Base-by-base conservation (phyloP, 192 early-diverging fungal species). In the Coemansia sp. region DNA sequence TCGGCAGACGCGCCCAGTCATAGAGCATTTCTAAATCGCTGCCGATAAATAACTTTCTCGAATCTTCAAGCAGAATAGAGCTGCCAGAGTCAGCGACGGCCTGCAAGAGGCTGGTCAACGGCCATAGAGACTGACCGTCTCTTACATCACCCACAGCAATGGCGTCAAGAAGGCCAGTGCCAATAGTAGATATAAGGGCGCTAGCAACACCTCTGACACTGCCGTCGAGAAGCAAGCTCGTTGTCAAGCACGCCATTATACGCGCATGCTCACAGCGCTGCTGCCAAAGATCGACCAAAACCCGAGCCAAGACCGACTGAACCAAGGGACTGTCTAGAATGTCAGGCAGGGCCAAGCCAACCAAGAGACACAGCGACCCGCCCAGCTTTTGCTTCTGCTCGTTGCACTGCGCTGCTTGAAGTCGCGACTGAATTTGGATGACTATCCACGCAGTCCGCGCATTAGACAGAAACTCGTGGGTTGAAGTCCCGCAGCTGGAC, bases 361-460 rank as follows among this genome's bases (percentile, higher is more conserved):
- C 6, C 25, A 82, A 58, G 9, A 74, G 57, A 42, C 68, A 67
- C 6, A 76, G 71, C 39, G 79, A 58, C 9, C 61, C 34, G 14
- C 63, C 64, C 36, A 82, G 70, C 5, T 51, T 67, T 58, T 70
- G 67, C 15, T 68, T 68, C 23, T 66, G 44, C 31, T 77, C 75
- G 53, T 65, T 59, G 5, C 38, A 59, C 12, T 41, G 68, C 17
- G 75, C 66, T 3, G 44, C 36, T 19, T 68, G 65, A 3, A 76
- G 61, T 12, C 11, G 63, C 15, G 46, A 21, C 48, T 82, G 74
- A 7, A 82, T 25, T 11, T 76, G 70, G 1, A 76, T 50, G 29
- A 60, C 71, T 21, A 82, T 60, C 79, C 79, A 82, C 11, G 63
- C 59, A 4, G 66, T 63, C 41, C 64, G 68, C 23, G 79, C 51